Base-by-base conservation (phyloP, 2,329 filamentous ascomycete genomes). In the Dendrostoma leiphaemia region DNA sequence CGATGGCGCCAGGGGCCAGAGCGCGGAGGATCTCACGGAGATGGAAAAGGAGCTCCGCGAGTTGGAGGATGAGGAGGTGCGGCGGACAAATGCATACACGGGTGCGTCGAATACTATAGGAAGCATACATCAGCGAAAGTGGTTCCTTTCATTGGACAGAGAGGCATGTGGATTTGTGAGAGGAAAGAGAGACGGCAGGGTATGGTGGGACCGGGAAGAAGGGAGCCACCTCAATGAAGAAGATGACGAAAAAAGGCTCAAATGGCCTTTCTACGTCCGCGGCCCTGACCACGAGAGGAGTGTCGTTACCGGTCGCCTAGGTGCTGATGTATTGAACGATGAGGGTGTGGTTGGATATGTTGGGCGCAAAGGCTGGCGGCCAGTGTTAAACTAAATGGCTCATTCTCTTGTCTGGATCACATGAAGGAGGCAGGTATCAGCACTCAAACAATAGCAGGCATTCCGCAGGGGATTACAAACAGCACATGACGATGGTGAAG, bases 81-180 rank as follows among this genome's bases (percentile, higher is more conserved):
- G 82, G 7, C 65, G 65, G 2, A 82, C 78, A 6, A 90, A 90
- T 61, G 84, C 86, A 4, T 90, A 90, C 62, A 70, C 79, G 0
- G 86, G 86, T 5, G 83, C 87, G 0, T 74, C 63, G 1, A 90
- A 90, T 62, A 80, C 76, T 3, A 84, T 90, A 37, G 82, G 80
- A 6, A 88, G 85, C 34, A 72, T 89, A 4, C 80, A 89, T 61
- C 85, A 89, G 65, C 77, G 86, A 5, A 74, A 76, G 38, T 90
- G 85, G 87, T 88, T 82, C 56, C 62, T 89, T 17, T 80, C 80
- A 10, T 71, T 90, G 1, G 86, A 90, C 62, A 74, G 82, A 12
- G 65, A 63, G 24, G 78, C 74, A 4, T 83, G 79, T 47, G 85
- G 85, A 4, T 87, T 89, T 52, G 65, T 67, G 15, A 70, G 69